A percentile compares a stretch with the other conserved stretches of the same genome.
phyloP scores from a whole-genome alignment of 2,329 filamentous ascomycete genomes.

The Talaromyces sp. region DNA sequence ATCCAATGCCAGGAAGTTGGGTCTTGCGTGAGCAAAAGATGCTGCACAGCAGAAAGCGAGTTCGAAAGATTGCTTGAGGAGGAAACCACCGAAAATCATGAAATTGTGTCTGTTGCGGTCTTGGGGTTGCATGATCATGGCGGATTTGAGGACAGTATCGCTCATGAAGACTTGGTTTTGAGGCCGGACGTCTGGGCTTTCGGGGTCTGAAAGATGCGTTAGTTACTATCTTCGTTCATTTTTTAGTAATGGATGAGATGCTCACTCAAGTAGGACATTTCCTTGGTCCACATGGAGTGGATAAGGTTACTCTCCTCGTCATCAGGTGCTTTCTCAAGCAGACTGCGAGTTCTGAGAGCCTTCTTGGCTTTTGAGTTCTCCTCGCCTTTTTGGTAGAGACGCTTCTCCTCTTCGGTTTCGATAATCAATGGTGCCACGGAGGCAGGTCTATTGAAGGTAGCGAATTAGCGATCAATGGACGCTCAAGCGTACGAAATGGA shows the following conservation, averaged over 20 bases:
- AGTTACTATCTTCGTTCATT: background rate
- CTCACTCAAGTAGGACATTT: constrained; percentile 63
- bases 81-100: constrained; percentile 78
- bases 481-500: background rate
- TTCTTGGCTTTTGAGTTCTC: constrained; percentile 70
- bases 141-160: constrained; percentile 64
- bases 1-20: constrained; percentile 72
- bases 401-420: constrained; percentile 67
- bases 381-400: constrained; percentile 64
- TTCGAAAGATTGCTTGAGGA: constrained; percentile 75
- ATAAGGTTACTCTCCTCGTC: constrained; percentile 72
- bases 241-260: background rate
- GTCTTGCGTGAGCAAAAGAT: constrained; percentile 68
- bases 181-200: constrained; percentile 57
- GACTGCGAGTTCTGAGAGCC: constrained; percentile 59
- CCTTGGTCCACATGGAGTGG: constrained; percentile 72
- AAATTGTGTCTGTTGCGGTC: constrained; percentile 71
- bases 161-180: constrained; percentile 65
- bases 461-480: background rate
- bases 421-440: constrained; percentile 63
- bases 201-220: constrained; percentile 50
- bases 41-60: constrained; percentile 75
- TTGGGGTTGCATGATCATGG: constrained; percentile 76
- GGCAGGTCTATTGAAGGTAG: constrained; percentile 52
- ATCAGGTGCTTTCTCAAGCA: constrained; percentile 69